These are phyloP conservation scores for Fusarium miscanthi DNA, from an alignment of 2,329 filamentous ascomycete genomes.

Conservation along the genomic window DNA sequence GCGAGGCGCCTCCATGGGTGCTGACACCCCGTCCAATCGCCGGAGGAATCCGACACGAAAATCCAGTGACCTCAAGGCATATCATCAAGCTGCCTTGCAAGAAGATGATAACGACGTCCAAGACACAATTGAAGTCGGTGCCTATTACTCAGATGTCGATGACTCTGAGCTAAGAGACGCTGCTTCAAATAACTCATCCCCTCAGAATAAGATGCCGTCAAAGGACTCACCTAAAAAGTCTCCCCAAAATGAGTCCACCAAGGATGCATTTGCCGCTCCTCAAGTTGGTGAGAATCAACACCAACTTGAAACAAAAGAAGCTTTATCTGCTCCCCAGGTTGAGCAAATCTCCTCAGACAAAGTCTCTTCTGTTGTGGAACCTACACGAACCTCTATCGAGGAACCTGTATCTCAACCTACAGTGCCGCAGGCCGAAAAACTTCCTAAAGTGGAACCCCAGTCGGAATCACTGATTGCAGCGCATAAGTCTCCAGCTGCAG, in stretches of 20 bases:
- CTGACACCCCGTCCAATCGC: conserved; percentile 51
- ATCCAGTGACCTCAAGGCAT: conserved; percentile 49
- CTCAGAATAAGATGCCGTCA: conserved; percentile 39
- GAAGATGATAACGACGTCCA: conserved; percentile 62
- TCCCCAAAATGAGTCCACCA: conserved; percentile 19
- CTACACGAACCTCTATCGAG: conserved; percentile 29
- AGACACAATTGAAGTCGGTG: conserved; percentile 68
- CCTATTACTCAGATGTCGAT: conserved; percentile 51
- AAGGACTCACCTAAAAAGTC: conserved; percentile 30
- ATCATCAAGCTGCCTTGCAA: conserved; percentile 45
- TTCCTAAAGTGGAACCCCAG: conserved; percentile 38
- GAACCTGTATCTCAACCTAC: conserved; percentile 28
- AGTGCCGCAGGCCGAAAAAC: conserved; percentile 30
- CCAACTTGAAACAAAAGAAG: conserved; percentile 5
- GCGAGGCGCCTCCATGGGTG: conserved; percentile 52
- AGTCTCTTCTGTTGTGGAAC: conserved; percentile 23
- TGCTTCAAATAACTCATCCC: conserved; percentile 47
- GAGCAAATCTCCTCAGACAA: conserved; percentile 11
- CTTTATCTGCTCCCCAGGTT: conserved; percentile 7
- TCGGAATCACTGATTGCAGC: conserved; percentile 12
- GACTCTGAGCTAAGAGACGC: conserved; percentile 45
- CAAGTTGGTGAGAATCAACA: conserved; percentile 3
- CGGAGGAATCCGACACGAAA: conserved; percentile 57
- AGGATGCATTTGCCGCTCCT: conserved; percentile 28
- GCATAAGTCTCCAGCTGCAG: conserved; percentile 11